Percentiles rank a stretch among this genome's conserved stretches.
phyloP scores from a whole-genome alignment of 2,329 filamentous ascomycete genomes.

The Curvularia eragrostidis region DNA sequence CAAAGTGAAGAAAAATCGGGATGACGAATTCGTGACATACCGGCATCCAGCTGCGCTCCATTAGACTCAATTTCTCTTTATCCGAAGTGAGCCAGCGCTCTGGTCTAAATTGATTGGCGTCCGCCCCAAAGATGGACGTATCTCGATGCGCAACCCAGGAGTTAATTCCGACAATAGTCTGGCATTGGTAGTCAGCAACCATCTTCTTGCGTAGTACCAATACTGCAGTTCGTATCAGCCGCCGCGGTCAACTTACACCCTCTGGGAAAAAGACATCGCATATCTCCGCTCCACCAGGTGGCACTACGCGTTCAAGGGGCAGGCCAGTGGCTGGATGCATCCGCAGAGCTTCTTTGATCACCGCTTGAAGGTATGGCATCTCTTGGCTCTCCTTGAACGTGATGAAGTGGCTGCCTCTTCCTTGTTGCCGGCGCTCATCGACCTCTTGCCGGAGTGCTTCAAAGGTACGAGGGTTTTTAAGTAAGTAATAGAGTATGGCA shows the following conservation, averaged over 20 bases:
- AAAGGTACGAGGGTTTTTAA: slow-evolving; percentile 21
- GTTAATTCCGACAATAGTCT: slow-evolving; percentile 32
- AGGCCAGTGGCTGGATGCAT: slow-evolving; percentile 35
- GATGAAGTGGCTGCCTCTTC: slow-evolving; percentile 8
- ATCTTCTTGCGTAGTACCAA: background rate
- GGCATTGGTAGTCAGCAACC: background rate
- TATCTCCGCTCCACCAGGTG: slow-evolving; percentile 24
- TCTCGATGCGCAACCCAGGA: slow-evolving; percentile 31
- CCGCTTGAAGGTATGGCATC: slow-evolving; percentile 42
- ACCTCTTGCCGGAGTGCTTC: slow-evolving; percentile 25
- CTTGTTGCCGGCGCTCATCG: slow-evolving; percentile 8
- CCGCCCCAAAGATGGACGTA: slow-evolving; percentile 22
- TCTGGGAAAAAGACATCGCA: slow-evolving; percentile 25
- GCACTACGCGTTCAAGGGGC: slow-evolving; percentile 31
- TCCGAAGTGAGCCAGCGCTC: slow-evolving; percentile 29
- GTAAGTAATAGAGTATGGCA: slow-evolving; percentile 32
- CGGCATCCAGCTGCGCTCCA: slow-evolving; percentile 30
- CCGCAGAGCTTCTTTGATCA: slow-evolving; percentile 37
- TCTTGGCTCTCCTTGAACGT: slow-evolving; percentile 32
- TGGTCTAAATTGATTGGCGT: slow-evolving; percentile 27
- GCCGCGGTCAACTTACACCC: slow-evolving; percentile 13
- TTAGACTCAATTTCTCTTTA: slow-evolving; percentile 20
- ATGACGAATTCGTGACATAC: slow-evolving; percentile 16
- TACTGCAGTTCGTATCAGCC: background rate
- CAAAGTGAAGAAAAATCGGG: background rate